These are phyloP conservation scores for Moniliophthora roreri DNA, from an alignment of 1,284 basidiomycete species.

Conservation along the genomic window DNA sequence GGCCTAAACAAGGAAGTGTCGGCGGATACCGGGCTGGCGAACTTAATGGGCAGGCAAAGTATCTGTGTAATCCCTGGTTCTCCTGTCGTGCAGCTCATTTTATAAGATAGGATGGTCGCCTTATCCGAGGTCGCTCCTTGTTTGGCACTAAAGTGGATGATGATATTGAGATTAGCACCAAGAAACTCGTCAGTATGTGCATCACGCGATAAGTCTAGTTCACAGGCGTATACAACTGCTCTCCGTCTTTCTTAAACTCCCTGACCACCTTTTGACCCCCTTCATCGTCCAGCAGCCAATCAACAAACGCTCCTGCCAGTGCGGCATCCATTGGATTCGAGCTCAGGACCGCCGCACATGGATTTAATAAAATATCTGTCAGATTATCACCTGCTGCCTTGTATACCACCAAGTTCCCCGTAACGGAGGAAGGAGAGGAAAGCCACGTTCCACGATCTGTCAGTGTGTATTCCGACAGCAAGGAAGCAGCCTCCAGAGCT, in stretches of 20 bases:
- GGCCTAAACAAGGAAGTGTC: no score
- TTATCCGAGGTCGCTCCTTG: no score
- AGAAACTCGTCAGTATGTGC: no score
- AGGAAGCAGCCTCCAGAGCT: constrained; percentile 43
- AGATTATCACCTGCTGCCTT: not conserved
- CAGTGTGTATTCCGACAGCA: constrained; percentile 47
- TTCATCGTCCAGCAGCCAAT: not conserved
- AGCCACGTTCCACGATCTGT: constrained; percentile 48
- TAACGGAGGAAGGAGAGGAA: constrained; percentile 25
- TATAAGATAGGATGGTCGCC: no score
- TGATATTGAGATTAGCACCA: no score
- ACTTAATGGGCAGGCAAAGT: no score
- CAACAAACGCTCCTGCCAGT: not conserved
- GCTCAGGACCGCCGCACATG: not conserved
- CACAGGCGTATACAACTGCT: constrained; percentile 1
- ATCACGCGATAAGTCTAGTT: no score
- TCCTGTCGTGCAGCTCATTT: no score
- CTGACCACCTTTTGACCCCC: not conserved
- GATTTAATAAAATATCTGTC: not conserved
- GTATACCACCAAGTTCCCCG: not conserved
- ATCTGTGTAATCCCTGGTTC: no score
- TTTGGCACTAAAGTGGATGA: no score
- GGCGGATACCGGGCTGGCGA: no score
- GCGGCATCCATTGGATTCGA: not conserved
- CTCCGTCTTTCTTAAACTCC: not conserved